Percentiles rank a stretch among this genome's conserved stretches.
Evolutionary conservation across 768 basidiomycete species (phyloP).

Genomic region (Brasilioporus rufonigricans): DNA sequence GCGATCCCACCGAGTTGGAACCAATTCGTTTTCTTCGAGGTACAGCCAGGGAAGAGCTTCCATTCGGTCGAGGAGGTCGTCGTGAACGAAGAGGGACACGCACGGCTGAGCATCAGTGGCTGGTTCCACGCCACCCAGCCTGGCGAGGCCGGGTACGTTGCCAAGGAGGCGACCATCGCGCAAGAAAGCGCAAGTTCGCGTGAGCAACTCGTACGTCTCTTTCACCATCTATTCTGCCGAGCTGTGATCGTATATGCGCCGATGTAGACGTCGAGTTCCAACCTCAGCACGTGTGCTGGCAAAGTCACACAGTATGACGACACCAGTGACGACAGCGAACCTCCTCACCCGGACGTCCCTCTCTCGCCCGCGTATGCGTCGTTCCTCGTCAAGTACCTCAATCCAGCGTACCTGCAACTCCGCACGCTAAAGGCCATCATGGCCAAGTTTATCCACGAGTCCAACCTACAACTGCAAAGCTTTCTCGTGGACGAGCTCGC

Average conservation of each 20-base stretch:
- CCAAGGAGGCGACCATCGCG: constrained; percentile 42
- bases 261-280: constrained; percentile 59
- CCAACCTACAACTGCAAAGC: constrained; percentile 82
- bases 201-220: constrained; percentile 80
- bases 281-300: constrained; percentile 23
- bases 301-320: constrained; percentile 55
- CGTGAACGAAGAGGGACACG: constrained; percentile 66
- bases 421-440: constrained; percentile 80
- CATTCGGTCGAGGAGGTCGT: constrained; percentile 97
- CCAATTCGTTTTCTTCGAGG: constrained; percentile 84
- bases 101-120: constrained; percentile 86
- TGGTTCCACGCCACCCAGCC: constrained; percentile 96
- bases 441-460: constrained; percentile 79
- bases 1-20: constrained; percentile 82
- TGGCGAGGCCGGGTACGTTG: constrained; percentile 83
- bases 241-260: constrained; percentile 4
- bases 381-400: constrained; percentile 83
- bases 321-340: constrained; percentile 32
- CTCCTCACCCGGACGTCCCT: constrained; percentile 47
- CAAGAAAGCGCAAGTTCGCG: constrained; percentile 84
- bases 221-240: constrained; percentile 5
- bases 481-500: constrained; percentile 78
- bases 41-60: constrained; percentile 95
- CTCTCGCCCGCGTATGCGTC: constrained; percentile 59
- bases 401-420: constrained; percentile 85